A percentile compares a stretch with the other conserved stretches of the same genome.
phyloP scores from a whole-genome alignment of 179 eudicot genomes.

The Dionaea muscipula region DNA sequence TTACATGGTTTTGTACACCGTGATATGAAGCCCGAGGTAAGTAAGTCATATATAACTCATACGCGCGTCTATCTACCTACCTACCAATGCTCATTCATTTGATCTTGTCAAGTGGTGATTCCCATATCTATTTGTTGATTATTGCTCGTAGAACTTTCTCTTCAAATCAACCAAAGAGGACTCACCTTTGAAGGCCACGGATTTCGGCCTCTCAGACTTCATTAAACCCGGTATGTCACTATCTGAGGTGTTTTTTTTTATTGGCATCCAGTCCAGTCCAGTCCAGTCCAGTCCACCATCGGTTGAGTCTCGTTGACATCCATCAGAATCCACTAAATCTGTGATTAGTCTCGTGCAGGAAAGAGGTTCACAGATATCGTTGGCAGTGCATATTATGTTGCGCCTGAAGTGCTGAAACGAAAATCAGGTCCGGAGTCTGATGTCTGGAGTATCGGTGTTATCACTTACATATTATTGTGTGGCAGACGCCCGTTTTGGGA shows the following conservation, averaged over 20 bases:
- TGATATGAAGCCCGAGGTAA: constrained; percentile 98
- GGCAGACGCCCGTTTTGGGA: constrained; percentile 99
- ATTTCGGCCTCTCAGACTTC: constrained; percentile 92
- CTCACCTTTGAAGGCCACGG: constrained; percentile 83
- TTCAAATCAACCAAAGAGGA: constrained; percentile 75
- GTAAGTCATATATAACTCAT: too few species aligned
- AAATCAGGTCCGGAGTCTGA: constrained; percentile 94
- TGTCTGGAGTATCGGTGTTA: constrained; percentile 98
- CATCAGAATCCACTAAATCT: background rate
- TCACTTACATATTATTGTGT: constrained; percentile 87
- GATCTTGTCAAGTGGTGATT: too few species aligned
- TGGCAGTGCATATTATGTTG: constrained; percentile 97
- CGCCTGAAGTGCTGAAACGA: constrained; percentile 91
- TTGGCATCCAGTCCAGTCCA: too few species aligned
- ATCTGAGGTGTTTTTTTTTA: too few species aligned
- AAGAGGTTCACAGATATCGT: constrained; percentile 79
- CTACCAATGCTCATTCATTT: background rate
- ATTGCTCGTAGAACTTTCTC: constrained; percentile 59
- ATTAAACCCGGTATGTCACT: constrained; percentile 77
- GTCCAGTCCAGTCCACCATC: too few species aligned
- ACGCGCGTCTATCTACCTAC: too few species aligned
- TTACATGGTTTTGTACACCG: constrained; percentile 95
- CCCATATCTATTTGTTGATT: constrained; percentile 1
- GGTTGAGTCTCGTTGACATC: too few species aligned
- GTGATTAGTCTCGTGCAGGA: constrained; percentile 33